These are phyloP conservation scores for Castanea sativa DNA, from an alignment of 306 rosid genomes.

Conservation along the genomic window DNA sequence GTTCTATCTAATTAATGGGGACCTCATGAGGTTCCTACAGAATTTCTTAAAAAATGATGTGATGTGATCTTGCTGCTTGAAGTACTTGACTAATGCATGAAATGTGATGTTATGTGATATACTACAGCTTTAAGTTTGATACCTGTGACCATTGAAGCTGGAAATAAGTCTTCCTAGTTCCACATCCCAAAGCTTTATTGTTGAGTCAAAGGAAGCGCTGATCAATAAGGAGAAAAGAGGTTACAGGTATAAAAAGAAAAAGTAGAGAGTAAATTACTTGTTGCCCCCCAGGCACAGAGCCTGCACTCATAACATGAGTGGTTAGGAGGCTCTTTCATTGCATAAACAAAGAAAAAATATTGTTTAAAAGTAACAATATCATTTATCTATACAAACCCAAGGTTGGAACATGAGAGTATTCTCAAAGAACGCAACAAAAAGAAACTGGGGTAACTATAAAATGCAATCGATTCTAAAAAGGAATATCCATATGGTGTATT, in stretches of 20 bases:
- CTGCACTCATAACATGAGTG: not conserved
- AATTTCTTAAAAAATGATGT: not conserved
- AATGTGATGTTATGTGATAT: not conserved
- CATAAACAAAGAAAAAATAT: not conserved
- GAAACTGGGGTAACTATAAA: not conserved
- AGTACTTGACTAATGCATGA: not conserved
- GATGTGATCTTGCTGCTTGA: not conserved
- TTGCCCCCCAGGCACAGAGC: not conserved
- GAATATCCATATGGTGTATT: not conserved
- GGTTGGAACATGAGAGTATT: not conserved
- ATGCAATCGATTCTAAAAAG: not conserved
- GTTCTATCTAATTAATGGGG: no score
- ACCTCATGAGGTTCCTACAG: no score
- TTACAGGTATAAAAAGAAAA: not conserved
- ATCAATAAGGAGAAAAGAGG: slow-evolving; percentile 4
- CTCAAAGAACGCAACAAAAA: not conserved
- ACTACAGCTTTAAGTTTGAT: not conserved
- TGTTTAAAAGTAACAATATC: not conserved
- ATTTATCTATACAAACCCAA: not conserved
- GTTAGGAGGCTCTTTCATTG: not conserved
- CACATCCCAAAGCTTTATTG: slow-evolving; percentile 62
- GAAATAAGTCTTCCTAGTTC: slow-evolving; percentile 50
- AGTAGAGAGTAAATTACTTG: not conserved
- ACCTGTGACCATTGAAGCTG: slow-evolving; percentile 68
- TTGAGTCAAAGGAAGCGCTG: slow-evolving; percentile 68